These are phyloP conservation scores for Rhodotorula diobovata DNA, from an alignment of 768 basidiomycete genomes.

Conservation along the genomic window DNA sequence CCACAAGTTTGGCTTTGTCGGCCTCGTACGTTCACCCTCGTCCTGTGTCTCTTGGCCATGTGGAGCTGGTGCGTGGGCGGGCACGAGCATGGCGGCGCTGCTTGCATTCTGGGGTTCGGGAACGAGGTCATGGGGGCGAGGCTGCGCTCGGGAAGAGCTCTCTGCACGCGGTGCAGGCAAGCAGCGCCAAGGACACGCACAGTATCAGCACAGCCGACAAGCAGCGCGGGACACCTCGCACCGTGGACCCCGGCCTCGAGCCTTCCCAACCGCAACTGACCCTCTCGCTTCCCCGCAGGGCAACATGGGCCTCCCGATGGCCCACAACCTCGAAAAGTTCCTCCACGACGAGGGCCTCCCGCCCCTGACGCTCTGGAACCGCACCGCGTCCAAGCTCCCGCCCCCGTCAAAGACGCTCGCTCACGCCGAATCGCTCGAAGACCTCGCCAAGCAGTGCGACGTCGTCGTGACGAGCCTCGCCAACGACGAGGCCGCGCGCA, in stretches of 20 bases:
- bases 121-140: too few species aligned
- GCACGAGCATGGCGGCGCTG: too few species aligned
- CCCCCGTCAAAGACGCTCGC: conserved; percentile 54
- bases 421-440: conserved; percentile 58
- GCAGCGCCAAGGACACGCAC: too few species aligned
- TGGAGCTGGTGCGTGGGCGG: too few species aligned
- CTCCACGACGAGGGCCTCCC: conserved; percentile 48
- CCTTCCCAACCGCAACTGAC: neutral
- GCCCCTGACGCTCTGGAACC: conserved; percentile 71
- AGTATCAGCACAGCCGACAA: too few species aligned
- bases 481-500: conserved; percentile 65
- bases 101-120: too few species aligned
- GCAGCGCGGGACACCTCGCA: too few species aligned
- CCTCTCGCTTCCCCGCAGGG: conserved; percentile 45
- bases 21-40: conserved; percentile 7
- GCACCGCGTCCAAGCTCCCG: conserved; percentile 61
- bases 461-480: conserved; percentile 70
- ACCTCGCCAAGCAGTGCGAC: conserved; percentile 66
- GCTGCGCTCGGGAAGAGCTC: too few species aligned
- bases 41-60: neutral
- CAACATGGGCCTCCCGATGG: conserved; percentile 72
- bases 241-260: too few species aligned
- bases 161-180: too few species aligned
- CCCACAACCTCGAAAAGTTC: conserved; percentile 66
- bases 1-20: conserved; percentile 22